Conservation (phyloP, 1,284 basidiomycete genomes). For the Inonotus obliquus region DNA sequence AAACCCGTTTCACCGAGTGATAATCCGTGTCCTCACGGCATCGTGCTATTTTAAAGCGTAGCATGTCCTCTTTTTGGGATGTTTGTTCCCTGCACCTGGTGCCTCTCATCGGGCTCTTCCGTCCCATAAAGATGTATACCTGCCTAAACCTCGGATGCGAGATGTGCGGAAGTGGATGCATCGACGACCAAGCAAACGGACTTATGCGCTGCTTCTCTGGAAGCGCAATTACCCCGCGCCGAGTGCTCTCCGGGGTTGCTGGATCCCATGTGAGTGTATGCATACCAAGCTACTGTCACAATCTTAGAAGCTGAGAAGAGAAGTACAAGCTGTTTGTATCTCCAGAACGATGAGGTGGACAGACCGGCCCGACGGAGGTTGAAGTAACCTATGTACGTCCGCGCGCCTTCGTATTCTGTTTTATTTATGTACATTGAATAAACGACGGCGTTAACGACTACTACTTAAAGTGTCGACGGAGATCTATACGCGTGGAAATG, state of each 20-base stretch:
- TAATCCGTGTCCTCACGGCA: neutral
- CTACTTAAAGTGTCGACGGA: neutral
- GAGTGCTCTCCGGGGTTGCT: neutral
- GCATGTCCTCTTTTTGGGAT: neutral
- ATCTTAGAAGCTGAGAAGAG: neutral
- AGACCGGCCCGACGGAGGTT: neutral
- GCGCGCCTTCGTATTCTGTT: neutral
- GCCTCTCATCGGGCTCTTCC: neutral
- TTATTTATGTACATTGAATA: neutral
- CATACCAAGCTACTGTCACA: neutral
- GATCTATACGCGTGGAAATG: neutral
- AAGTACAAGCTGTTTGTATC: neutral
- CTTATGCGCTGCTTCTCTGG: neutral
- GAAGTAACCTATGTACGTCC: neutral
- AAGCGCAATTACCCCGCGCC: neutral
- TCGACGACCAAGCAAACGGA: neutral
- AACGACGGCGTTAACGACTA: neutral
- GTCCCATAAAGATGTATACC: neutral
- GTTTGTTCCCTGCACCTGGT: neutral
- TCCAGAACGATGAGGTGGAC: neutral
- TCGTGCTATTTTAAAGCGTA: neutral
- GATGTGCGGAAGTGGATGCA: neutral
- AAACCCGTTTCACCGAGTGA: conserved; percentile 1
- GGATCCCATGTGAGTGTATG: neutral
- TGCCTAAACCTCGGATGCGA: conserved; percentile 2